Evolutionary conservation across 2,329 filamentous ascomycete genomes (phyloP), one percentile per base, ranked within the genome.

Genomic region (Scedosporium dehoogii): DNA sequence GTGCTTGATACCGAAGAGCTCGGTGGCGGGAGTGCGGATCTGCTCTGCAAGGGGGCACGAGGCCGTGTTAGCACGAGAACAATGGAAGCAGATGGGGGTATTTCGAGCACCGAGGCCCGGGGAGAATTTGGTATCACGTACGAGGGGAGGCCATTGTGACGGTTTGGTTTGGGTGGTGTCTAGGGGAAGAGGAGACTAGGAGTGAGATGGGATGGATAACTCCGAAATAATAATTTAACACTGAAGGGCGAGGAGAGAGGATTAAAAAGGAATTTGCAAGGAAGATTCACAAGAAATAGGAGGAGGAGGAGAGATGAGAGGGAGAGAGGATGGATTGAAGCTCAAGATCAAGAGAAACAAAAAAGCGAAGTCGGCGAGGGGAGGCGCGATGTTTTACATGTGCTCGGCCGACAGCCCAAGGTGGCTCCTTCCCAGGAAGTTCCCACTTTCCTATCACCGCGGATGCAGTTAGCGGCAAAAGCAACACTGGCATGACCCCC

Each of bases 1-100:
- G 79, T 99, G 94, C 76, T 96, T 91, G 85, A 99, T 97, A 82
- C 91, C 90, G 79, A 99, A 89, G 67, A 97, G 89, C 84, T 97
- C 93, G 69, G 94, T 99, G 71, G 92, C 82, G 68, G 90, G 87
- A 61, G 94, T 99, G 72, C 90, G 90, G 76, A 99, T 88, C 81
- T 90, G 83, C 80, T 94, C 90, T 93, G 75, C 63, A 59, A 57
- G 46, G 59, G 61, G 23, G n/a, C 62, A 62, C 64, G 12, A 38
- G 9, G 56, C 21, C 60, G 64, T 66, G 70, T 68, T 64, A 69
- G 67, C 64, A 16, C 25, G 51, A 33, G 57, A 59, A 61, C 61
- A 42, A 33, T 18, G 3, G 3, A n/a, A 25, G 5, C 18, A 27
- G 18, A 12, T 4, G 4, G 44, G n/a, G 21, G 59, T 3, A n/a